Base-by-base conservation (phyloP, 768 basidiomycete species). In the Hericium rajendrae region DNA sequence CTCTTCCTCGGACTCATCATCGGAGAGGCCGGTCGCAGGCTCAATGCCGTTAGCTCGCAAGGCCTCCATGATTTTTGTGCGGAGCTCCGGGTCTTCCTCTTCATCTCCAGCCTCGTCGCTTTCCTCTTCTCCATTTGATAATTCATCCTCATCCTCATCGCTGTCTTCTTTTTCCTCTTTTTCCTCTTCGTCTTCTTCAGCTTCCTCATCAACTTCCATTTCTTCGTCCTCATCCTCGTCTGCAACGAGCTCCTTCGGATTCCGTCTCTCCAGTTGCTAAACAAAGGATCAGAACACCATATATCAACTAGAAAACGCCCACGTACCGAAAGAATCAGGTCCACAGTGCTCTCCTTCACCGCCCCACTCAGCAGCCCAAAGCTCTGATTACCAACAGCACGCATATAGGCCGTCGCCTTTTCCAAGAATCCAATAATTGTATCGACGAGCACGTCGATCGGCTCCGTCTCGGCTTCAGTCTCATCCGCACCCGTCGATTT, bases 391-490 rank as follows among this genome's bases (percentile, higher is more conserved):
- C 87, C 88, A 24, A 92, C 74, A 2, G 83, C 81, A 37, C 92
- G 84, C 71, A 88, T 77, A 68, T 88, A 94, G 41, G 84, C 81
- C 4, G 85, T 88, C 2, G 86, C 84, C 57, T 86, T 81, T 68
- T 97, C 93, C 39, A 99, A 72, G 66, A 90, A 86, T 6, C 91
- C 91, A 51, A 99, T 90, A 52, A 97, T 82, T n/a, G 80, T 78
- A 67, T 97, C 94, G 38, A 94, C 84, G 41, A 97, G 77, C 48
- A 93, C 71, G 60, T 97, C 93, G 55, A 94, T 82, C 1, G 93
- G 84, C 51, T 80, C 79, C 1, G 78, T 74, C 3, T 72, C 73
- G 9, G 74, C 74, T 13, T 76, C 59, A 53, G 65, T 46, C 48
- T 63, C 56, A 48, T 72, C 68, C 57, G 53, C 76, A 59, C 72